A percentile compares a stretch with the other conserved stretches of the same genome.
Evolutionary conservation across 176 grass and related monocot species (phyloP).

Genomic region (Poa annua): DNA sequence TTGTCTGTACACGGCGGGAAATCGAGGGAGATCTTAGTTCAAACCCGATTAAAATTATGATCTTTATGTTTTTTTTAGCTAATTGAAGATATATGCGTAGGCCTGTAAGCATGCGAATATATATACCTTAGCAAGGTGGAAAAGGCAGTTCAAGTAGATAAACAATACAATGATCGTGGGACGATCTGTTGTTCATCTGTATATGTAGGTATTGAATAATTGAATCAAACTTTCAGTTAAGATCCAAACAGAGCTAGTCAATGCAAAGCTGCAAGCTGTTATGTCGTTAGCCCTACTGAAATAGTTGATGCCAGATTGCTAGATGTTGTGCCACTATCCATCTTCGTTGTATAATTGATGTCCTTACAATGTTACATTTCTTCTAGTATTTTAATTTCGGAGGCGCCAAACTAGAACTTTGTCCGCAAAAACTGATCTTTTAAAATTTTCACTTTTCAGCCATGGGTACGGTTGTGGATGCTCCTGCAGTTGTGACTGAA

Average conservation of each 20-base stretch:
- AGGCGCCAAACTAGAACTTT: constrained; percentile 7
- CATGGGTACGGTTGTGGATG: constrained; percentile 64
- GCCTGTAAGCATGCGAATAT: neutral
- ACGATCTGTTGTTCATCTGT: neutral
- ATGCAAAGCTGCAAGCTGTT: neutral
- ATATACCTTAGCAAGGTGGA: neutral
- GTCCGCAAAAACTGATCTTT: neutral
- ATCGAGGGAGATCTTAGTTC: constrained; percentile 21
- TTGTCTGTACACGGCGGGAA: neutral
- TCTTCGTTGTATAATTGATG: neutral
- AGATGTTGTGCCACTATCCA: neutral
- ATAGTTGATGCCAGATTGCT: neutral
- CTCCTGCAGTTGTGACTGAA: constrained; percentile 42
- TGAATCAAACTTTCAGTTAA: neutral
- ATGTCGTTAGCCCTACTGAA: neutral
- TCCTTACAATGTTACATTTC: neutral
- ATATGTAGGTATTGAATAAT: neutral
- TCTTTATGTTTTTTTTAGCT: neutral
- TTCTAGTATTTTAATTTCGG: neutral
- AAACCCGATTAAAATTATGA: neutral
- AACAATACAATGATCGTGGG: constrained; percentile 20
- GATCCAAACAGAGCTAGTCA: neutral
- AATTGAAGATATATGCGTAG: neutral
- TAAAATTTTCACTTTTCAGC: constrained; percentile 18
- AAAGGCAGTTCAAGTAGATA: neutral